Conservation (phyloP, 345 rosid species). For the Eucalyptus sp. region DNA sequence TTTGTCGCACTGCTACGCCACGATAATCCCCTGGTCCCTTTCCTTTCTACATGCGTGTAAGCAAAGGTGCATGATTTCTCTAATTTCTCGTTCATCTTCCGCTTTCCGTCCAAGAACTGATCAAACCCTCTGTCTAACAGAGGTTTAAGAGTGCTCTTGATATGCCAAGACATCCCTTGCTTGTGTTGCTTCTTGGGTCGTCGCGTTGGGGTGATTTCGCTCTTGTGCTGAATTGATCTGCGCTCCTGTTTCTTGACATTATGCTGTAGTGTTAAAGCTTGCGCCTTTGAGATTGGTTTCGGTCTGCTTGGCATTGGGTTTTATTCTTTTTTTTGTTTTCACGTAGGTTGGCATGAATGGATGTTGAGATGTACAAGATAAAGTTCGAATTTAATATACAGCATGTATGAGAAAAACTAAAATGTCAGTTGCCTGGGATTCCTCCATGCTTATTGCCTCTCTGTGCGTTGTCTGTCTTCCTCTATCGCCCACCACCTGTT, state of each 20-base stretch:
- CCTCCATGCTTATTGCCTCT: neutral
- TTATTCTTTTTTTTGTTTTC: neutral
- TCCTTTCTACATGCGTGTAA: neutral
- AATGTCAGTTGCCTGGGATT: neutral
- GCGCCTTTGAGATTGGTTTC: neutral
- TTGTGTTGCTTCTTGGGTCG: neutral
- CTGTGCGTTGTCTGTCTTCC: neutral
- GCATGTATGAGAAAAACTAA: neutral
- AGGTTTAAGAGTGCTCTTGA: neutral
- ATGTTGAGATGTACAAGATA: neutral
- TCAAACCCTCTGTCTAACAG: neutral
- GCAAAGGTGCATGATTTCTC: neutral
- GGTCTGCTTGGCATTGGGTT: neutral
- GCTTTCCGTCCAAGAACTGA: neutral
- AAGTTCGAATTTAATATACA: neutral
- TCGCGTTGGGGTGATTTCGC: neutral
- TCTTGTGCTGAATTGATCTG: neutral
- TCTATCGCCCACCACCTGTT: neutral
- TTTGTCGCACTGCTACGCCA: neutral
- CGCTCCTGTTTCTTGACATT: neutral
- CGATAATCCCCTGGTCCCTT: neutral
- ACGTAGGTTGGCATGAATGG: neutral
- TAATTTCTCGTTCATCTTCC: rapidly evolving
- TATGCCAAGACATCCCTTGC: neutral
- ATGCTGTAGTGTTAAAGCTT: neutral